Conservation (phyloP, 2,329 filamentous ascomycete species). For the Didymosphaeria variabile region DNA sequence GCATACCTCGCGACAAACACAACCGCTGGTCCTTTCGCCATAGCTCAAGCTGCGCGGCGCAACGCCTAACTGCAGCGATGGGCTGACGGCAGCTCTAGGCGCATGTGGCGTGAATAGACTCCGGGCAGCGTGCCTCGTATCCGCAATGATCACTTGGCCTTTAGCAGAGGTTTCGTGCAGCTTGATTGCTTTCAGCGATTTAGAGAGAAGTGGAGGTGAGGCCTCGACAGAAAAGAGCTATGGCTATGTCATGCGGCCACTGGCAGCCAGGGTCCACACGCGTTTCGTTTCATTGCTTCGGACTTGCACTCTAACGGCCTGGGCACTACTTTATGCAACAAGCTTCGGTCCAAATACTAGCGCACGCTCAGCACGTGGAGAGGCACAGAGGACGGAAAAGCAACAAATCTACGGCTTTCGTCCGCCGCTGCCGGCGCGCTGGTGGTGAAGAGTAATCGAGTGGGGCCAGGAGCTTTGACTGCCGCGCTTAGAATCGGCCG, state of each 20-base stretch:
- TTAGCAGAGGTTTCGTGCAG: neutral
- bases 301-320: neutral
- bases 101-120: constrained; percentile 15
- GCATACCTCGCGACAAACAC: constrained; percentile 60
- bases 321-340: neutral
- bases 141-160: neutral
- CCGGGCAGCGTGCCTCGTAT: constrained; percentile 3
- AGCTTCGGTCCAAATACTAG: neutral
- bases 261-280: constrained; percentile 2
- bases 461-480: constrained; percentile 7
- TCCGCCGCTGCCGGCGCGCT: neutral
- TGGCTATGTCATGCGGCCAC: constrained; percentile 9
- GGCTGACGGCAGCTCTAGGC: constrained; percentile 14
- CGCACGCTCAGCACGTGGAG: constrained; percentile 6
- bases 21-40: constrained; percentile 58
- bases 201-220: neutral
- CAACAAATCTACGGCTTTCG: neutral
- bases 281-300: neutral
- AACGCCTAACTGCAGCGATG: constrained; percentile 24
- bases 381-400: neutral
- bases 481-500: constrained; percentile 6
- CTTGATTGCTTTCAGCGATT: neutral
- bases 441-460: neutral
- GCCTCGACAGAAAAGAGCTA: constrained; percentile 10
- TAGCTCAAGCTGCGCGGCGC: constrained; percentile 28